A percentile compares a stretch with the other conserved stretches of the same genome.
Conservation (phyloP, 1,139 yeast genomes). For the Taphrina deformans region DNA sequence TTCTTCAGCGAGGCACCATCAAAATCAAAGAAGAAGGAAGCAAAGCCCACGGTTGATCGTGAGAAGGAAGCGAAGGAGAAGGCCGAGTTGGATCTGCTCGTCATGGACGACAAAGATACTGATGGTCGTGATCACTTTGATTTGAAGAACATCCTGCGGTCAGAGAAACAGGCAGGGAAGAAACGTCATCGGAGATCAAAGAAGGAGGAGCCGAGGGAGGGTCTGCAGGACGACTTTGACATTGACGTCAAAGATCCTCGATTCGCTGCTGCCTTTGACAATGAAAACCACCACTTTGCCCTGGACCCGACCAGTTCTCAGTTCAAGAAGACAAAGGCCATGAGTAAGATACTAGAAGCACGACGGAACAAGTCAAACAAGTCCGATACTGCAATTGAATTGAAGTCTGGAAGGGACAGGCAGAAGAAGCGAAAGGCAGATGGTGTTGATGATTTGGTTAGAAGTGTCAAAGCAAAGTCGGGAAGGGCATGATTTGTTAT, state of each 20-base stretch:
- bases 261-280: slow-evolving; percentile 70
- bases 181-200: slow-evolving; percentile 59
- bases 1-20: slow-evolving; percentile 42
- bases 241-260: slow-evolving; percentile 82
- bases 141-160: slow-evolving; percentile 54
- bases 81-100: slow-evolving; percentile 50
- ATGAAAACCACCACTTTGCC: slow-evolving; percentile 82
- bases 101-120: slow-evolving; percentile 62
- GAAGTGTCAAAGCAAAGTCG: slow-evolving; percentile 27
- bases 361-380: slow-evolving; percentile 37
- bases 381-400: neutral
- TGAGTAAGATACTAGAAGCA: slow-evolving; percentile 61
- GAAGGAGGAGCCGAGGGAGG: slow-evolving; percentile 49
- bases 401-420: neutral
- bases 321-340: slow-evolving; percentile 80
- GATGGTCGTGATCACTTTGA: slow-evolving; percentile 62
- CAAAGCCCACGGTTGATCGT: slow-evolving; percentile 33
- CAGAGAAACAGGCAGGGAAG: slow-evolving; percentile 59
- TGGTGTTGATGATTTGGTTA: slow-evolving; percentile 21
- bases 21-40: slow-evolving; percentile 44
- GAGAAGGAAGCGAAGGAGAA: slow-evolving; percentile 37
- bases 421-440: slow-evolving; percentile 13
- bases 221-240: slow-evolving; percentile 48
- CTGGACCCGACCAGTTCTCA: slow-evolving; percentile 79
- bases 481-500: neutral